Evolutionary conservation across 1,284 basidiomycete species (phyloP), one percentile per base, ranked within the genome.

Genomic region (Cryptococcus maquisensis): DNA sequence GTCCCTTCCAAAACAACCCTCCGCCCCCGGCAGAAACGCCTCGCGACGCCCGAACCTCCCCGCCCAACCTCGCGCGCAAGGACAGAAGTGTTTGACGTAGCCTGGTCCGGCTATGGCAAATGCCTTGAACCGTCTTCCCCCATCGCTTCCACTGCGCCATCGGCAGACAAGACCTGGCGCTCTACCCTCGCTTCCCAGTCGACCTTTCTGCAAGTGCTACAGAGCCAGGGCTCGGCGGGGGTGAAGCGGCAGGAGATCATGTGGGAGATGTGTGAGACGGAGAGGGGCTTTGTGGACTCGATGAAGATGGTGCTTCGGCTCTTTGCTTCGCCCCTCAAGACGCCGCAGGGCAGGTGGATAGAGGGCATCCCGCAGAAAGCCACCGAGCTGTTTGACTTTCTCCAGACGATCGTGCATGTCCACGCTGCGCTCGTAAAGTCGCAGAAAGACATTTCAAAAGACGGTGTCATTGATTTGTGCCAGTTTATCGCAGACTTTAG

Each of bases 351-450:
- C 51, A 83, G 78, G 2, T 94, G 90, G 88, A 85, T 94, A 39
- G 76, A 82, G 3, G 90, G 90, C 3, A 74, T 94, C 18, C 88
- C 90, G 0, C 60, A 77, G 0, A 81, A 83, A 32, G 79, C 90
- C 8, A 80, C 84, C 4, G 81, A 83, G 16, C 78, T 92, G 26
- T 84, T 94, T 59, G 89, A 91, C 69, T 88, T 86, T 83, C 77
- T 93, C 46, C 89, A 92, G 63, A 87, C 88, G 60, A 88, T 95
- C 57, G 78, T 86, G 13, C 84, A 86, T 55, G 77, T 91, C 1
- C 91, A 95, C 61, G 44, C 20, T 4, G 23, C 23, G 2, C 21
- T 45, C 20, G 44, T 28, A n/a, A n/a, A 24, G 10, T 24, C 23
- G 13, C 44, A 26, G 18, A 24, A 28, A n/a, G 23, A 9, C 9